Base-by-base conservation (phyloP, 441 rosid species). In the Croton laevigatus region DNA sequence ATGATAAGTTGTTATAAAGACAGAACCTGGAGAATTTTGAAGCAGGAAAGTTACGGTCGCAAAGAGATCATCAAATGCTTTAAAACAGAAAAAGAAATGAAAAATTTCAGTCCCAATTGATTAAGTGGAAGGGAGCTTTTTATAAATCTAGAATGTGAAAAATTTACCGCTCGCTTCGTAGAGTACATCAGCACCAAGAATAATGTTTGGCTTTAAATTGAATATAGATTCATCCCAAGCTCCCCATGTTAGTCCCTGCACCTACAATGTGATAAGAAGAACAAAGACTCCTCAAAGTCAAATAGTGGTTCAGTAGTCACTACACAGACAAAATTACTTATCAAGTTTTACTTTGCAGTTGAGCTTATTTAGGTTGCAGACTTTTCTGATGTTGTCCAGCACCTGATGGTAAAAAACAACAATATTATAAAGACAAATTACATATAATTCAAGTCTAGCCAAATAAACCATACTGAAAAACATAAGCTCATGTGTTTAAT, bases 11-110 rank as follows among this genome's bases (percentile, higher is more conserved):
- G 98, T 91, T 64, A 91, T 84, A 76, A 93, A 91, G 76, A 85
- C 91, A 5, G 91, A 80, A 19, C 83, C 87, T 0, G 89, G 93
- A 78, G 86, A 87, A 63, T 75, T 91, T 62, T 82, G 87, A 6
- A 93, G 97, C 74, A 93, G 82, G 83, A 84, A 93, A 6, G 89
- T 76, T 69, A 91, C 88, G 0, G 91, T 86, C 9, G 89, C 91
- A 80, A 93, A 89, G 71, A 91, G 94, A 74, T 89, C 87, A 73
- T 91, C 94, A 45, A 91, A 93, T 65, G 96, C 97, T 93, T 71
- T 38, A 52, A 68, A 68, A 70, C 63, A 76, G 7, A 77, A 73
- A 59, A 40, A 53, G 42, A 48, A 37, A 16, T 69, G 48, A 32
- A 49, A n/a, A 14, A 58, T 70, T 75, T 68, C 65, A 59, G 53